phyloP scores from a whole-genome alignment of 2,329 filamentous ascomycete species.

The Pseudogymnoascus sp. region DNA sequence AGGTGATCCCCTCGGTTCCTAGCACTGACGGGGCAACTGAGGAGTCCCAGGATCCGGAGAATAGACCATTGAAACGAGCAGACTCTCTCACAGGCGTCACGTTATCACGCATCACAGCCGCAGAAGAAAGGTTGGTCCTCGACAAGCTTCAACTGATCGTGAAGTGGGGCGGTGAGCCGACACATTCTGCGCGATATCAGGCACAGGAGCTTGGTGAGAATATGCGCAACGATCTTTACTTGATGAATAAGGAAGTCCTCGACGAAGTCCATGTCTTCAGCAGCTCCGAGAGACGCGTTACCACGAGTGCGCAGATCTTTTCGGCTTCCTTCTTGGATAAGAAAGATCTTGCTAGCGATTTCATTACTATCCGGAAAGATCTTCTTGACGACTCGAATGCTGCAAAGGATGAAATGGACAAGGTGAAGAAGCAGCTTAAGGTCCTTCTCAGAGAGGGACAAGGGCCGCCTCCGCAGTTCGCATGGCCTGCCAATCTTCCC shows the following conservation, averaged over 20 bases:
- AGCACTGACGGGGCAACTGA: background rate
- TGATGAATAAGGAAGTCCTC: conserved; percentile 86
- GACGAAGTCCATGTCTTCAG: conserved; percentile 93
- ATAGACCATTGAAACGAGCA: conserved; percentile 52
- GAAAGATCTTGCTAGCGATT: conserved; percentile 76
- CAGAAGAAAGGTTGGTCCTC: conserved; percentile 83
- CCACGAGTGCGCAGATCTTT: conserved; percentile 94
- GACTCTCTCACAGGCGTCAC: conserved; percentile 86
- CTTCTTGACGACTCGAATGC: conserved; percentile 95
- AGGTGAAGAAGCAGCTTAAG: conserved; percentile 99
- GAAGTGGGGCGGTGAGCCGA: conserved; percentile 98
- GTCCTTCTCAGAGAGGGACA: conserved; percentile 84
- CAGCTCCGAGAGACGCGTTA: conserved; percentile 89
- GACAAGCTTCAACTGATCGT: conserved; percentile 97
- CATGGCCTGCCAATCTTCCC: conserved; percentile 93
- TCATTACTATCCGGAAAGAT: conserved; percentile 87
- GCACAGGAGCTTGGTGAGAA: conserved; percentile 90
- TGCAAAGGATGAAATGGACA: conserved; percentile 98
- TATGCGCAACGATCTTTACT: conserved; percentile 86
- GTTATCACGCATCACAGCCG: conserved; percentile 87
- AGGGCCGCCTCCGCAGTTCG: conserved; percentile 87
- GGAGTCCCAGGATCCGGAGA: conserved; percentile 24
- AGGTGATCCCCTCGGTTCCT: background rate
- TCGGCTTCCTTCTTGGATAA: conserved; percentile 79
- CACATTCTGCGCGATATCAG: conserved; percentile 93